phyloP scores from a whole-genome alignment of 1,284 basidiomycete species.

The Papiliotrema nemorosa region DNA sequence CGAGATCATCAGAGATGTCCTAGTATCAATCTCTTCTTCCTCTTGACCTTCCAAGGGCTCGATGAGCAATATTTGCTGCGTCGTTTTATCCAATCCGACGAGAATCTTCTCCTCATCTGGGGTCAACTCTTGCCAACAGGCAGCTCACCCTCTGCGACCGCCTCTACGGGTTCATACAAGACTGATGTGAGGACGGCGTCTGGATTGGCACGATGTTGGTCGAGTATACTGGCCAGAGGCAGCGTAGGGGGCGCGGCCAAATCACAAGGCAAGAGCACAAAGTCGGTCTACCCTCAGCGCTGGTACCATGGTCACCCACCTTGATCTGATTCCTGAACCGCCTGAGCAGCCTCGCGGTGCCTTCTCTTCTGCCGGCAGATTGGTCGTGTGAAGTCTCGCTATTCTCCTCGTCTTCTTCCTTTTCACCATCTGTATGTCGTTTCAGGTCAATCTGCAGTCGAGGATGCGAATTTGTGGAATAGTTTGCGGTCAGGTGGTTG shows the following conservation, averaged over 20 bases:
- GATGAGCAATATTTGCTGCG: slow-evolving; percentile 67
- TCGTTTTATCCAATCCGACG: slow-evolving; percentile 43
- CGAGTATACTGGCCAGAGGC: slow-evolving; percentile 65
- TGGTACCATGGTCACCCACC: slow-evolving; percentile 17
- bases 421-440: slow-evolving; percentile 36
- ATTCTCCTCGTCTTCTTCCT: slow-evolving; percentile 36
- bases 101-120: slow-evolving; percentile 44
- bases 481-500: slow-evolving; percentile 61
- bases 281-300: slow-evolving; percentile 58
- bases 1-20: slow-evolving; percentile 64
- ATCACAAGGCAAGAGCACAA: slow-evolving; percentile 88
- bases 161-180: slow-evolving; percentile 62
- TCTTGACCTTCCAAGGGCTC: slow-evolving; percentile 62
- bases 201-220: slow-evolving; percentile 76
- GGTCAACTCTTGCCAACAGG: neutral
- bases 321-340: slow-evolving; percentile 43
- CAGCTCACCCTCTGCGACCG: slow-evolving; percentile 47
- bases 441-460: slow-evolving; percentile 31
- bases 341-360: slow-evolving; percentile 46
- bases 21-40: slow-evolving; percentile 67
- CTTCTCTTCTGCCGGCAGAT: slow-evolving; percentile 21
- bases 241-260: slow-evolving; percentile 73
- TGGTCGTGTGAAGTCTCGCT: slow-evolving; percentile 8
- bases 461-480: slow-evolving; percentile 30
- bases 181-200: slow-evolving; percentile 69